Evolutionary conservation across 805 yeast species (phyloP).

Genomic region (Saturnispora dispora): DNA sequence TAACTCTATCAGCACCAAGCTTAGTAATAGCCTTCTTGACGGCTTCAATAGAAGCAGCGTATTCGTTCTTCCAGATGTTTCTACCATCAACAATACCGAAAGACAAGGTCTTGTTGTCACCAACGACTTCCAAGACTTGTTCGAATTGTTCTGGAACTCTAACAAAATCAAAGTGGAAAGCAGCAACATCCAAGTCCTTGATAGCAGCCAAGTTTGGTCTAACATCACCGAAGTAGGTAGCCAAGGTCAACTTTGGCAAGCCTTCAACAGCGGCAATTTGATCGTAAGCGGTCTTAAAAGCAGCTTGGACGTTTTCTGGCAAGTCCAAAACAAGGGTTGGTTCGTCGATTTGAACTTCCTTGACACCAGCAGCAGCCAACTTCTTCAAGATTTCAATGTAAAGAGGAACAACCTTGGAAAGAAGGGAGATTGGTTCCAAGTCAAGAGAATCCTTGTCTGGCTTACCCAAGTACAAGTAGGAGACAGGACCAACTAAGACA

Average conservation of each 20-base stretch:
- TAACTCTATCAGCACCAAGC: constrained; percentile 78
- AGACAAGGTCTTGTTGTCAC: constrained; percentile 70
- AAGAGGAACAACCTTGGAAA: constrained; percentile 86
- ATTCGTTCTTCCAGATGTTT: constrained; percentile 98
- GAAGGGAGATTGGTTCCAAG: constrained; percentile 83
- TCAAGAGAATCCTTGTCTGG: constrained; percentile 96
- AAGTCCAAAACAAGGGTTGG: constrained; percentile 93
- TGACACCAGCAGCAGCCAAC: constrained; percentile 92
- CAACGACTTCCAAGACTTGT: constrained; percentile 59
- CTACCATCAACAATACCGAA: constrained; percentile 98
- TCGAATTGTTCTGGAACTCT: constrained; percentile 96
- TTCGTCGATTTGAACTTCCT: constrained; percentile 92
- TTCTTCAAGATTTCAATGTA: constrained; percentile 83
- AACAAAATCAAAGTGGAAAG: constrained; percentile 93
- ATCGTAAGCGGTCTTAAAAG: constrained; percentile 83
- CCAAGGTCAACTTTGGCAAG: constrained; percentile 70
- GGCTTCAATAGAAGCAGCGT: constrained; percentile 71
- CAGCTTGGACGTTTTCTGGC: constrained; percentile 72
- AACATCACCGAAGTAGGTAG: constrained; percentile 97
- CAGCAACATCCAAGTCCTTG: constrained; percentile 85
- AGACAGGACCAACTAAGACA: constrained; percentile 92
- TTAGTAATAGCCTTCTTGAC: constrained; percentile 77
- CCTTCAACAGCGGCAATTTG: constrained; percentile 57
- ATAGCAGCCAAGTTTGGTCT: constrained; percentile 91
- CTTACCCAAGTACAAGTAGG: constrained; percentile 92